Evolutionary conservation across 352 stramenopile species (phyloP).

Genomic region (Phytophthora cactorum): DNA sequence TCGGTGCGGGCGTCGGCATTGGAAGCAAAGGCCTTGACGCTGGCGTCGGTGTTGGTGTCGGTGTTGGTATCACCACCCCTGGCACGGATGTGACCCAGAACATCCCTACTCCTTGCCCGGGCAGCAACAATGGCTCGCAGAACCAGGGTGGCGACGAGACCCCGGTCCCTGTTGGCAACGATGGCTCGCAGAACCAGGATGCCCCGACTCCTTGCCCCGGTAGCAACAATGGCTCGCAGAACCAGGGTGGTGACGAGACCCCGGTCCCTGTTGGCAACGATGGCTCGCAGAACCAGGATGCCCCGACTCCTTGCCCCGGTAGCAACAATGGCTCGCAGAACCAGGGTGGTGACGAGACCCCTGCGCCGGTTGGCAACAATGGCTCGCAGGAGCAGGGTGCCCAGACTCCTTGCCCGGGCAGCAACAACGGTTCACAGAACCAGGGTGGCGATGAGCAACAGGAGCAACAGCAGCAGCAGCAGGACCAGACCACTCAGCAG

Average conservation of each 20-base stretch:
- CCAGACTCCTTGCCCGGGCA: slow-evolving; percentile 7
- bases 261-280: too few species aligned
- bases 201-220: too few species aligned
- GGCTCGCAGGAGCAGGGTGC: slow-evolving; percentile 2
- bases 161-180: background rate
- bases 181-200: slow-evolving; percentile 11
- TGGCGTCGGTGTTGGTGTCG: background rate
- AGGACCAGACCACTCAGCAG: slow-evolving; percentile 20
- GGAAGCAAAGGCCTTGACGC: background rate
- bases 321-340: too few species aligned
- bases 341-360: slow-evolving; percentile 4
- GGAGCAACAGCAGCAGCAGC: slow-evolving; percentile 7
- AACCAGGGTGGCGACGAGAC: slow-evolving; percentile 3
- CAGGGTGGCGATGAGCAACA: background rate
- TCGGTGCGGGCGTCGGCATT: too few species aligned
- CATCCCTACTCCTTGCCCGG: background rate
- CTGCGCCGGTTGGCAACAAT: slow-evolving; percentile 1
- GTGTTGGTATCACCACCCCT: background rate
- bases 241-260: background rate
- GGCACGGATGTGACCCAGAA: background rate
- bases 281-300: too few species aligned
- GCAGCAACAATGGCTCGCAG: slow-evolving; percentile 12
- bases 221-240: slow-evolving; percentile 10
- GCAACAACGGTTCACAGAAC: slow-evolving; percentile 16
- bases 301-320: too few species aligned